Percentiles rank a stretch among this genome's conserved stretches.
Evolutionary conservation across 2,329 filamentous ascomycete species (phyloP).

Genomic region (Hymenoscyphus albidus): DNA sequence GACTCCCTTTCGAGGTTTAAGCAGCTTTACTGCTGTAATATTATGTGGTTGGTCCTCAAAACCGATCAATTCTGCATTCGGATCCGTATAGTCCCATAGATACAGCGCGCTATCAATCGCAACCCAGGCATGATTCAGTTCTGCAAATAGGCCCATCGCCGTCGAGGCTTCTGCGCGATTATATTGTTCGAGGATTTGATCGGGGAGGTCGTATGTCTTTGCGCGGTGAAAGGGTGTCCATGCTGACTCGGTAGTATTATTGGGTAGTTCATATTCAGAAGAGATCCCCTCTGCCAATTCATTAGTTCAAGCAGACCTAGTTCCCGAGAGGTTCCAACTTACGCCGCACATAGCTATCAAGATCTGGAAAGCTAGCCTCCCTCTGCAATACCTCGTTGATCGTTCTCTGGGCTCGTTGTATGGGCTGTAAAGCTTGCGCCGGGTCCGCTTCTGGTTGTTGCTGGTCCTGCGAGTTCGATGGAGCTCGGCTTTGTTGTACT

Average conservation of each 20-base stretch:
- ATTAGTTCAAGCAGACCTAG: conserved; percentile 27
- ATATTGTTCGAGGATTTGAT: conserved; percentile 88
- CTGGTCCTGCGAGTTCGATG: conserved; percentile 9
- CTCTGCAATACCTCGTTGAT: conserved; percentile 74
- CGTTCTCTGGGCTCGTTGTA: conserved; percentile 76
- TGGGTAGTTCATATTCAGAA: conserved; percentile 82
- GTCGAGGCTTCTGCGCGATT: conserved; percentile 83
- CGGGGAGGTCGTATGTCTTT: conserved; percentile 84
- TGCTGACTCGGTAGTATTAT: conserved; percentile 52
- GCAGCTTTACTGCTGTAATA: conserved; percentile 87
- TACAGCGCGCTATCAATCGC: conserved; percentile 94
- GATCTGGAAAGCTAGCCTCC: conserved; percentile 79
- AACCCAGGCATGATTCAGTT: conserved; percentile 93
- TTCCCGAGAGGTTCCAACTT: conserved; percentile 40
- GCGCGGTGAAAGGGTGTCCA: conserved; percentile 89
- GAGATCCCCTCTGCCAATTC: conserved; percentile 70
- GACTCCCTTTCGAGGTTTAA: conserved; percentile 78
- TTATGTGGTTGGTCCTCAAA: conserved; percentile 85
- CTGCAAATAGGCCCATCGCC: conserved; percentile 92
- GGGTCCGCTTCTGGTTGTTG: conserved; percentile 20
- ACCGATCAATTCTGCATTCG: conserved; percentile 86
- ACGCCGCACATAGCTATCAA: conserved; percentile 88
- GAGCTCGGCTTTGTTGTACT: conserved; percentile 21
- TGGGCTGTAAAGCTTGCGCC: conserved; percentile 54
- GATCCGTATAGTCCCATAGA: conserved; percentile 93